A percentile compares a stretch with the other conserved stretches of the same genome.
phyloP scores from a whole-genome alignment of 768 basidiomycete genomes.

The Suillus plorans region DNA sequence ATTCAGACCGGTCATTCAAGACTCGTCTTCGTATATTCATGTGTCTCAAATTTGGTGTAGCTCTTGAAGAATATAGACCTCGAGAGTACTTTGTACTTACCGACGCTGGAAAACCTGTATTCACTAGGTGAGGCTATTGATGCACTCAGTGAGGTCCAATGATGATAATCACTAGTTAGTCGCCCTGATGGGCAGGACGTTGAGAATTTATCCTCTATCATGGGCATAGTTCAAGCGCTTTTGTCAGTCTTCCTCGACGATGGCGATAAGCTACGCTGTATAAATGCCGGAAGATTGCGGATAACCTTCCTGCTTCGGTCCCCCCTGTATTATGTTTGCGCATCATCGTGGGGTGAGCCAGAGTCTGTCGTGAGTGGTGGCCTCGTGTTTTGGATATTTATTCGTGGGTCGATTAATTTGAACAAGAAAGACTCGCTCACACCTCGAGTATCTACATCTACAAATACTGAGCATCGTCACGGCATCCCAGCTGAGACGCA shows the following conservation, averaged over 20 bases:
- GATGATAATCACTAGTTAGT: constrained; percentile 28
- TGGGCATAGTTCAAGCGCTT: constrained; percentile 93
- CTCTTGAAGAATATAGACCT: constrained; percentile 31
- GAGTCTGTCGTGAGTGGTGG: constrained; percentile 80
- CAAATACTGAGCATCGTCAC: constrained; percentile 92
- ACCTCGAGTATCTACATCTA: constrained; percentile 93
- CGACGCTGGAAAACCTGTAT: constrained; percentile 98
- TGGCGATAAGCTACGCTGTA: constrained; percentile 79
- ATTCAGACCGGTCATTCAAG: too few species aligned
- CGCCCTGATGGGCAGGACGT: constrained; percentile 54
- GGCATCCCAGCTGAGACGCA: constrained; percentile 74
- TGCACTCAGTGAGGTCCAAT: constrained; percentile 3
- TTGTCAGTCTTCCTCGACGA: constrained; percentile 96
- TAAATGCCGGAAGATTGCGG: constrained; percentile 77
- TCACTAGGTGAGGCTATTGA: constrained; percentile 59
- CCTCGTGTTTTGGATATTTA: background rate
- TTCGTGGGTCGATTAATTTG: constrained; percentile 18
- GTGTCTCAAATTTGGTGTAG: background rate
- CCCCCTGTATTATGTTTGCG: constrained; percentile 90
- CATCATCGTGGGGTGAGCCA: constrained; percentile 92
- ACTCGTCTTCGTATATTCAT: too few species aligned
- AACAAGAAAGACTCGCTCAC: constrained; percentile 83
- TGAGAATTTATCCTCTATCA: constrained; percentile 71
- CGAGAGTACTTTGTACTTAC: constrained; percentile 92
- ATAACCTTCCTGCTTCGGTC: constrained; percentile 86